Conservation (phyloP, 176 grass and related monocot species). For the Zoysia japonica region DNA sequence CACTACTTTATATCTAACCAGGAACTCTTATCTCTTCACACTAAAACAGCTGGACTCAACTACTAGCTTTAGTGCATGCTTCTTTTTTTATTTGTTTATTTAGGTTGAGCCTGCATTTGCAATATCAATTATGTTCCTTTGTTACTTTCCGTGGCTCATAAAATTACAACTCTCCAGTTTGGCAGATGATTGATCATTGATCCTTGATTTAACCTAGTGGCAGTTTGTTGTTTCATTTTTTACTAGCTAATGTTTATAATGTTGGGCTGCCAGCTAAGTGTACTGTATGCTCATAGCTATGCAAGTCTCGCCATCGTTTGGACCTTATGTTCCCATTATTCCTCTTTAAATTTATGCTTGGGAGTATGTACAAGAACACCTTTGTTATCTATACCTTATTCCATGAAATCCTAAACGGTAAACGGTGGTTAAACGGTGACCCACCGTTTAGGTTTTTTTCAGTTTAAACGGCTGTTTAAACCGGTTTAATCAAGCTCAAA, state of each 20-base stretch:
- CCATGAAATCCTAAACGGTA: no score
- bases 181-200: background rate
- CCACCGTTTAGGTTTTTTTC: no score
- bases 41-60: background rate
- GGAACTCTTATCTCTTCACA: background rate
- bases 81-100: conserved; percentile 4
- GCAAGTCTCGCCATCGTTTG: background rate
- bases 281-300: background rate
- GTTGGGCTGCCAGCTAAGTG: background rate
- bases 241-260: background rate
- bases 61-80: background rate
- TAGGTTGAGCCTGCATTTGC: background rate
- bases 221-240: background rate
- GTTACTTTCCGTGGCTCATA: background rate
- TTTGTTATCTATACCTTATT: background rate
- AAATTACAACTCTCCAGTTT: background rate
- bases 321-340: background rate
- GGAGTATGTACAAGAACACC: background rate
- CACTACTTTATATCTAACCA: background rate
- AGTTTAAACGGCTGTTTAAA: no score
- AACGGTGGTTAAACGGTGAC: no score
- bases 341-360: background rate
- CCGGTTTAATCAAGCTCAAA: no score
- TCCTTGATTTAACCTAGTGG: background rate
- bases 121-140: background rate